Evolutionary conservation across 495 filamentous ascomycete genomes (phyloP), one percentile per base, ranked within the genome.

Genomic region (Xylaria longipes): DNA sequence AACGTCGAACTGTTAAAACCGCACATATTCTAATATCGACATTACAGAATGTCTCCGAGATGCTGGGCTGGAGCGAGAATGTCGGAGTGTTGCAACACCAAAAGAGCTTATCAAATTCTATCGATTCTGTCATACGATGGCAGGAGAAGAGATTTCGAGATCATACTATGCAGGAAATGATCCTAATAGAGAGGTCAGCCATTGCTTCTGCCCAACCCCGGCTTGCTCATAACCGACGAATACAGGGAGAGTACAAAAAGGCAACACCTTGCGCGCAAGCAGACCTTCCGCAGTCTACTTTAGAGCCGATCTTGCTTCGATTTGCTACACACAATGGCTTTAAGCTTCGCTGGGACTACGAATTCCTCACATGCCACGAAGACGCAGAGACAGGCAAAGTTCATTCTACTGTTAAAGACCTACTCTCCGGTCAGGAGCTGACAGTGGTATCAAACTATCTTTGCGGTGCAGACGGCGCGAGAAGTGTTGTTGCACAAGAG

Each of bases 381-480:
- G 72, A 75, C 5, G 27, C 54, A 2, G 57, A 75, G 1, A 46
- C 57, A 8, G 79, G 82, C 25, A 70, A 77, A 11, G 77, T 82
- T 37, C 78, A 81, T n/a, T 81, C 78, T 14, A 81, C 74, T 14
- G 72, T 87, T 54, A 69, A 71, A 15, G 88, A 90, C 65, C 73
- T 77, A 0, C 25, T 89, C 31, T 81, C 85, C 0, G 74, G 79
- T 2, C 39, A 60, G 2, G 77, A 79, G 39, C 87, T 88, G 74
- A 75, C 77, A 3, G 83, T 89, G 37, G 77, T 81, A 25, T 84
- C 85, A 6, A 84, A 82, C 35, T 92, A 87, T 69, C 77, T 91
- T 2, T 89, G 89, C 69, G 89, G 88, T 0, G 85, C 84, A 20
- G 89, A 91, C 68, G 89, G 88, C 4, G 88, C 85, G 0, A 76